These are phyloP conservation scores for Psilocybe azurescens DNA, from an alignment of 768 basidiomycete genomes.

Conservation along the genomic window DNA sequence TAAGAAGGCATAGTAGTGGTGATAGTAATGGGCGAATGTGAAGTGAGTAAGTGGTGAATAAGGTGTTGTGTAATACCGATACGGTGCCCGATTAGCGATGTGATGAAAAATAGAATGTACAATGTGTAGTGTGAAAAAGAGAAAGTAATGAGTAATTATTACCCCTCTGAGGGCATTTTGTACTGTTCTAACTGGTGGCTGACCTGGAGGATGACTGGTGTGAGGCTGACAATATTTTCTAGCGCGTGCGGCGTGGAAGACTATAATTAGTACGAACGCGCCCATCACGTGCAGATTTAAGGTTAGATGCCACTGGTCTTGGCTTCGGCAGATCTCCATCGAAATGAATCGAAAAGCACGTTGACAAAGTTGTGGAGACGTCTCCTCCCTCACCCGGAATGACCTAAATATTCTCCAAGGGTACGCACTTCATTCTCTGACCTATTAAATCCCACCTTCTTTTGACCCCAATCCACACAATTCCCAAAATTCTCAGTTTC, in stretches of 20 bases:
- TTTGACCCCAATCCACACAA: conserved; percentile 1
- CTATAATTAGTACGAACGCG: conserved; percentile 7
- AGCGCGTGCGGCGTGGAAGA: background rate
- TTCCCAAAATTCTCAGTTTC: background rate
- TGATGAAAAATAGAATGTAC: conserved; percentile 19
- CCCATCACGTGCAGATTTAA: conserved; percentile 17
- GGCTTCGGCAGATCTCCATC: conserved; percentile 14
- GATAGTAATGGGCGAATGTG: too few species aligned
- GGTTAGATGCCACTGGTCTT: conserved; percentile 4
- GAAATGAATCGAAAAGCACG: conserved; percentile 17
- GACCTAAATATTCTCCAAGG: conserved; percentile 21
- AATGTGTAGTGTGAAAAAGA: conserved; percentile 17
- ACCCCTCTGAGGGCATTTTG: conserved; percentile 9
- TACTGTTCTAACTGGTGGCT: conserved; percentile 19
- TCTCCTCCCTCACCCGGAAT: conserved; percentile 18
- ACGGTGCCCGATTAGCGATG: conserved; percentile 14
- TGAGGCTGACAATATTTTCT: background rate
- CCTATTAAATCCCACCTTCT: background rate
- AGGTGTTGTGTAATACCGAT: background rate
- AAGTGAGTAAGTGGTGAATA: too few species aligned
- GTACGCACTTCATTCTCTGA: conserved; percentile 8
- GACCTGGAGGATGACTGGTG: conserved; percentile 12
- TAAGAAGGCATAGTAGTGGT: conserved; percentile 3
- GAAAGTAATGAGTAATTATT: background rate
- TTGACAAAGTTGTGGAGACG: background rate